Base-by-base conservation (phyloP, 345 rosid species). In the Gossypium turneri region DNA sequence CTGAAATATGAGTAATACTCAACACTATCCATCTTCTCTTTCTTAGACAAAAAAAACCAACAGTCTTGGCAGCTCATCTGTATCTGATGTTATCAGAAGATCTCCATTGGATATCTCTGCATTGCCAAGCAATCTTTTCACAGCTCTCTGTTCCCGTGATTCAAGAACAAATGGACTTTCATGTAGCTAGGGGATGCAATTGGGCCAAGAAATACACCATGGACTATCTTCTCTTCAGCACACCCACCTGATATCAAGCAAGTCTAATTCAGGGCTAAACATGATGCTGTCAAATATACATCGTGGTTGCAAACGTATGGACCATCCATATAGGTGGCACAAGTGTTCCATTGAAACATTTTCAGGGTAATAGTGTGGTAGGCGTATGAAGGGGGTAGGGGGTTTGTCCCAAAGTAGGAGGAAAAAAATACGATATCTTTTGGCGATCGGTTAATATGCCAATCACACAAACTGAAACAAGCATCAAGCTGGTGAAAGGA, bases 341-440 rank as follows among this genome's bases (percentile, higher is more conserved):
- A 90, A 92, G 80, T 87, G 93, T 51, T 84, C 88, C 88, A 90
- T 87, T 4, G 98, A 88, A 20, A 94, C 92, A 82, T 91, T 94
- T 75, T 94, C 98, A 1, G 98, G 94, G 72, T 94, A 94, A 81
- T 84, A 92, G 83, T 92, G 98, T 2, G 98, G 97, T 12, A 94
- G 74, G 55, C 75, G 89, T 51, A 67, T 71, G 78, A 94, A 94
- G 3, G 98, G 88, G 11, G 79, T 81, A 62, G 98, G 94, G 2
- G 98, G 94, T 8, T 82, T 84, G 85, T 92, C 98, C 98, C 98
- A 94, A 53, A 94, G 84, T 10, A 98, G 98, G 6, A 97, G 93
- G 74, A 29, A 93, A 84, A 29, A 92, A 70, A 58, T 89, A 91
- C 16, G 92, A 77, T 45, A 90, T 75, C 76, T 81, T 85, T 79